Conservation (phyloP, 139 green algal species). For the Chlamydomonas schloesseri region DNA sequence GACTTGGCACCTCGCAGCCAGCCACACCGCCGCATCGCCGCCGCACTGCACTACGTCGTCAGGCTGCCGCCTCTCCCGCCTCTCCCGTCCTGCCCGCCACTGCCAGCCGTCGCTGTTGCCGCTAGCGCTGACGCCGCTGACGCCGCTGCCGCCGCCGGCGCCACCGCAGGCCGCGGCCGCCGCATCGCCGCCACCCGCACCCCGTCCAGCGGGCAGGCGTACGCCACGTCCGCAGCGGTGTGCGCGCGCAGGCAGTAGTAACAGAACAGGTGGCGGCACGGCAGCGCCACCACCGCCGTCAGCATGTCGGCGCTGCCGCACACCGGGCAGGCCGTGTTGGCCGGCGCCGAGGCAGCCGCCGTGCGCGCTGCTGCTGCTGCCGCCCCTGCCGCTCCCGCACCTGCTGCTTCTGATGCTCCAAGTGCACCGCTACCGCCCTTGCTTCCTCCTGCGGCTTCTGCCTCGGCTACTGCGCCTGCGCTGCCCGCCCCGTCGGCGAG, state of each 20-base stretch:
- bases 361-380: background rate
- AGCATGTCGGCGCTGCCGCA: conserved; percentile 68
- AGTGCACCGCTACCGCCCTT: no score
- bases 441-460: background rate
- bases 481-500: no score
- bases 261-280: conserved; percentile 89
- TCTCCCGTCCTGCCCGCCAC: no score
- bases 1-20: no score
- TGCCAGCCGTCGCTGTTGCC: no score
- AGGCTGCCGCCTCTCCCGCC: no score
- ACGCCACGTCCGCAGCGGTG: conserved; percentile 60
- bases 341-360: no score
- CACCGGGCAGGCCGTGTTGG: conserved; percentile 54
- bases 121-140: no score
- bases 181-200: conserved; percentile 47
- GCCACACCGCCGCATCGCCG: no score
- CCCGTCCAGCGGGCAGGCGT: conserved; percentile 57
- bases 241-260: conserved; percentile 89
- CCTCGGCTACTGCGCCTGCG: background rate
- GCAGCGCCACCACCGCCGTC: conserved; percentile 74
- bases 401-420: no score
- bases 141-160: no score
- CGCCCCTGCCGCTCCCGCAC: conserved; percentile 4
- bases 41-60: no score
- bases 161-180: background rate